Evolutionary conservation across 2,329 filamentous ascomycete genomes (phyloP).

Genomic region (Myriosclerotinia scirpicola): DNA sequence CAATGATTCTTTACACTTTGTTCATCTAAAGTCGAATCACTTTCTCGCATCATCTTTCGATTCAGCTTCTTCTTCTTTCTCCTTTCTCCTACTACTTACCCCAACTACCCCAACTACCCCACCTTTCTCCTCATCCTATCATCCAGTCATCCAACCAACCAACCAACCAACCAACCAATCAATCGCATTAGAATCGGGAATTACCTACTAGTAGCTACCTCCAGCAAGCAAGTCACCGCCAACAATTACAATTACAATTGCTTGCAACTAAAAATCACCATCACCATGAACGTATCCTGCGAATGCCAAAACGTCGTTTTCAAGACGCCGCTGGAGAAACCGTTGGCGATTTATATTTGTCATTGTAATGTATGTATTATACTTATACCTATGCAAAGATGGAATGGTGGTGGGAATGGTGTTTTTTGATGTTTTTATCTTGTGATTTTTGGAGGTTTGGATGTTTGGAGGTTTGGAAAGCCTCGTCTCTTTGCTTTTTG

Average conservation of each 20-base stretch:
- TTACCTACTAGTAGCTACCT: too few relatives aligned
- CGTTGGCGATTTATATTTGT: conserved; percentile 22
- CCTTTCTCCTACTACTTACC: too few relatives aligned
- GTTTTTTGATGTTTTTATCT: too few relatives aligned
- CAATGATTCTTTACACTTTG: neutral
- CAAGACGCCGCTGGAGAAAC: conserved; percentile 17
- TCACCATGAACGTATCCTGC: conserved; percentile 21
- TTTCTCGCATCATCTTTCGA: neutral
- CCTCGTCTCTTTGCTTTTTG: too few relatives aligned
- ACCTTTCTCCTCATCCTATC: neutral
- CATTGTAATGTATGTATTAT: conserved; percentile 19
- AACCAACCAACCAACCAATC: neutral
- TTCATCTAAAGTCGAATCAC: too few relatives aligned
- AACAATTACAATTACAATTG: too few relatives aligned
- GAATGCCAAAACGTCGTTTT: conserved; percentile 19
- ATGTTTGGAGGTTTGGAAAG: too few relatives aligned
- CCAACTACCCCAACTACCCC: too few relatives aligned
- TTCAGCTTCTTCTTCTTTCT: neutral
- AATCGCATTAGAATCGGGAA: neutral
- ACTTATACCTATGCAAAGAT: too few relatives aligned
- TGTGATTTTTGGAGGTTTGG: too few relatives aligned
- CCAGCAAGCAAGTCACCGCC: neutral
- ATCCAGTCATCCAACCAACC: too few relatives aligned
- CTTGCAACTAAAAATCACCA: neutral
- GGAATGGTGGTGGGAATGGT: too few relatives aligned